Evolutionary conservation across 805 yeast genomes (phyloP).

Genomic region (Cyberlindnera japonica): DNA sequence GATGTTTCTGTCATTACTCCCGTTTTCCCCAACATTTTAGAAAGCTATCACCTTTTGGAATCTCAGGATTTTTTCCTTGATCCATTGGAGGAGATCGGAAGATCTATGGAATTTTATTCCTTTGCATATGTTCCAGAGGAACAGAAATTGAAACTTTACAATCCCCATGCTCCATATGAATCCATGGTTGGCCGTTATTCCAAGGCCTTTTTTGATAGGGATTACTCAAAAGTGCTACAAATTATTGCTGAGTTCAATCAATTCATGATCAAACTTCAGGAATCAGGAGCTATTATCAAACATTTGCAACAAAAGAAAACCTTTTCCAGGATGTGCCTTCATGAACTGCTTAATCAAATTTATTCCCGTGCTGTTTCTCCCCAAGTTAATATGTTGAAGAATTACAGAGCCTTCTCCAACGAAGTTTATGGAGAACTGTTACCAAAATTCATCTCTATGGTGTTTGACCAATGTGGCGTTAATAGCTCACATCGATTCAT

Average conservation of each 20-base stretch:
- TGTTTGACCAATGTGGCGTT: conserved; percentile 57
- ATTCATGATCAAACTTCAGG: conserved; percentile 35
- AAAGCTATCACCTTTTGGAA: conserved; percentile 44
- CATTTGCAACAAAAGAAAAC: conserved; percentile 31
- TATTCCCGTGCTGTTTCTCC: conserved; percentile 81
- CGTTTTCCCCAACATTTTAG: conserved; percentile 44
- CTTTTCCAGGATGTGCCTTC: conserved; percentile 44
- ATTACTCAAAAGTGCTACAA: conserved; percentile 29
- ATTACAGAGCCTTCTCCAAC: conserved; percentile 83
- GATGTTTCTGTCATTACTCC: conserved; percentile 26
- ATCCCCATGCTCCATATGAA: conserved; percentile 32
- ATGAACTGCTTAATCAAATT: conserved; percentile 67
- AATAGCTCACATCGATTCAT: conserved; percentile 57
- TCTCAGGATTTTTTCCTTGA: conserved; percentile 56
- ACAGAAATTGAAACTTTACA: conserved; percentile 31
- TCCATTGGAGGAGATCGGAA: conserved; percentile 61
- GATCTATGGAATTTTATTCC: conserved; percentile 42
- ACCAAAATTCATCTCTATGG: conserved; percentile 69
- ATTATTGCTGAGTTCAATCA: conserved; percentile 43
- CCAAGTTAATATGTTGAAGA: conserved; percentile 54
- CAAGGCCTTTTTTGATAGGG: conserved; percentile 29
- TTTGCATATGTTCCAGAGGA: conserved; percentile 38
- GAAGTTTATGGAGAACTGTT: conserved; percentile 88
- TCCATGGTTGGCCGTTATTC: conserved; percentile 40
- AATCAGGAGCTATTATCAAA: conserved; percentile 28